Conservation (phyloP, 768 basidiomycete species). For the Rhizopogon vulgaris region DNA sequence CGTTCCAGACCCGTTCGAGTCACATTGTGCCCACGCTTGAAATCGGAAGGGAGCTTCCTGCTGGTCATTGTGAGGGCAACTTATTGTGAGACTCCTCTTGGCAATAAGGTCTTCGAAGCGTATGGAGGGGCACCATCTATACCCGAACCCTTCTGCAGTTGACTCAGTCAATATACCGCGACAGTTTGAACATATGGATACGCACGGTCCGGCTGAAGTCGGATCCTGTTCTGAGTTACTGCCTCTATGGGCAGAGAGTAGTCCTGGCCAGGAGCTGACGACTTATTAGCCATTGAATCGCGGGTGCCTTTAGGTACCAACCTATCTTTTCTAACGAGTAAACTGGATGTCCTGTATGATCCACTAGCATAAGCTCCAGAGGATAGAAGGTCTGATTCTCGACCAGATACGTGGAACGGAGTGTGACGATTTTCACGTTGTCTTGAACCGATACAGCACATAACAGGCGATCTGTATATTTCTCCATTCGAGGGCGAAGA, state of each 20-base stretch:
- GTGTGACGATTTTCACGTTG: constrained; percentile 90
- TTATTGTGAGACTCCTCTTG: constrained; percentile 66
- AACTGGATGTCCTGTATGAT: constrained; percentile 75
- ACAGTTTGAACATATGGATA: constrained; percentile 1
- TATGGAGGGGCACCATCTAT: constrained; percentile 85
- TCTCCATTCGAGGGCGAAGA: constrained; percentile 73
- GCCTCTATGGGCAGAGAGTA: constrained; percentile 89
- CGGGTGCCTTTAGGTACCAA: constrained; percentile 17
- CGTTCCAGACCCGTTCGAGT: constrained; percentile 46
- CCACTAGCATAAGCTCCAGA: constrained; percentile 85
- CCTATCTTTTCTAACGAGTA: constrained; percentile 81
- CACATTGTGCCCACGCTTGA: constrained; percentile 84
- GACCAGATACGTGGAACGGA: constrained; percentile 88
- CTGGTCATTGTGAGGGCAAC: constrained; percentile 76
- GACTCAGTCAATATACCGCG: neutral
- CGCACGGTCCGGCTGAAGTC: constrained; percentile 91
- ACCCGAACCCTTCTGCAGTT: constrained; percentile 84
- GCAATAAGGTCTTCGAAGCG: constrained; percentile 85
- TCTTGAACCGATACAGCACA: constrained; percentile 88
- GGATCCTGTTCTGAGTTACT: constrained; percentile 74
- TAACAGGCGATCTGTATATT: constrained; percentile 72
- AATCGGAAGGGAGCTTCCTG: constrained; percentile 89
- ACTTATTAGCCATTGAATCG: constrained; percentile 1
- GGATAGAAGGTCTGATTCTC: constrained; percentile 91
- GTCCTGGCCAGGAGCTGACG: constrained; percentile 71